Evolutionary conservation across 2,329 filamentous ascomycete genomes (phyloP), one percentile per base, ranked within the genome.

Genomic region (Dactylellina sp.): DNA sequence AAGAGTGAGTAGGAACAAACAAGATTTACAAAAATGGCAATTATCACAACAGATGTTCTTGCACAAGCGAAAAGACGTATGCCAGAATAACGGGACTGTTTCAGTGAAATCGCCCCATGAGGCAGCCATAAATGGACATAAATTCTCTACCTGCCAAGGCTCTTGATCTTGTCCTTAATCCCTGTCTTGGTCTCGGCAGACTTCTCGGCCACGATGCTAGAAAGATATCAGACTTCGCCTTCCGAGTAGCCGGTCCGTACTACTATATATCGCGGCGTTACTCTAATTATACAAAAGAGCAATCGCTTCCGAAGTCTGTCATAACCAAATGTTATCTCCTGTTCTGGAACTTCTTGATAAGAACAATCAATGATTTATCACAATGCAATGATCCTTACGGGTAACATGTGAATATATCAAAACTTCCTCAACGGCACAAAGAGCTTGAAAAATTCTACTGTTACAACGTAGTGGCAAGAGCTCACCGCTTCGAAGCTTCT

Each of bases 181-280:
- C n/a, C n/a, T n/a, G n/a, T 55, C 32, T 7, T 14, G 12, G 35
- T 25, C 9, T 40, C 32, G 50, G 50, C 14, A 32, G 35, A 1
- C 53, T 32, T 16, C 39, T 44, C 53, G 22, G 37, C 20, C 20
- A 14, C 9, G 20, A 20, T 25, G 20, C 42, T 16, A 18, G 7
- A 22, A 20, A 18, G 22, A 9, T 20, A 6, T 25, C 5, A 44
- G 44, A 57, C 53, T 57, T 57, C 37, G 53, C 53, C 39, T 42
- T 57, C 53, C 53, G 37, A 32, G 39, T 14, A 57, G 53, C 53
- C 53, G 53, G 9, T 57, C 39, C 14, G 11, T 57, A n/a, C 12
- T 57, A 35, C 22, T 44, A 42, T 32, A 35, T 28, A 32, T n/a
- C 5, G 14, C 5, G 44, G 7, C 24, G 20, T 32, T 20, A 32